phyloP scores from a whole-genome alignment of 2,329 filamentous ascomycete species.

The Arthrobotrys musiformis region DNA sequence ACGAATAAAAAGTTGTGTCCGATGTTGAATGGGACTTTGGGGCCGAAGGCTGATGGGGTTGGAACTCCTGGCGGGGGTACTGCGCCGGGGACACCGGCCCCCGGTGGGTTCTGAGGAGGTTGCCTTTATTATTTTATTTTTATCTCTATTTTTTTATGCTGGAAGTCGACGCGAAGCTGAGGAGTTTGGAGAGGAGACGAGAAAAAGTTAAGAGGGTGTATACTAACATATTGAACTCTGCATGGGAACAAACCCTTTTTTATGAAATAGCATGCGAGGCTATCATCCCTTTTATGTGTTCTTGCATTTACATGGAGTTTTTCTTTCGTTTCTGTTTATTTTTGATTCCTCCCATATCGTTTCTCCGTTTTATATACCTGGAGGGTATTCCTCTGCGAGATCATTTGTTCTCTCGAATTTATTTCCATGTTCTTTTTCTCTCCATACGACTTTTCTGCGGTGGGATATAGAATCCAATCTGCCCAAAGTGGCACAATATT shows the following conservation, averaged over 20 bases:
- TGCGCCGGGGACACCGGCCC: constrained; percentile 36
- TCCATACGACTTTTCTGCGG: no score
- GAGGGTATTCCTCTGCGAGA: background rate
- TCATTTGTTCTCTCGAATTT: background rate
- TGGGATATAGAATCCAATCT: no score
- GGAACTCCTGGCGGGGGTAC: constrained; percentile 1
- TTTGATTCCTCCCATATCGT: background rate
- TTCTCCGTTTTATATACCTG: background rate
- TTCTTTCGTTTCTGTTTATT: background rate
- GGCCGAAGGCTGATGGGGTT: constrained; percentile 8
- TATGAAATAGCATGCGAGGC: no score
- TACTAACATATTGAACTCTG: no score
- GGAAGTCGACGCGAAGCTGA: no score
- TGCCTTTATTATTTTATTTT: no score
- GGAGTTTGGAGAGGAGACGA: no score
- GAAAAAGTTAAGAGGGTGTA: no score
- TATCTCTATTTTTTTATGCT: no score
- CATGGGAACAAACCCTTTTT: no score
- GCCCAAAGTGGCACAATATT: no score
- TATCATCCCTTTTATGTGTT: background rate
- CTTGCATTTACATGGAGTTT: constrained; percentile 14
- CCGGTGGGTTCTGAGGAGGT: constrained; percentile 1
- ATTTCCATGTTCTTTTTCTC: background rate
- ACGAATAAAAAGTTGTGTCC: constrained; percentile 60
- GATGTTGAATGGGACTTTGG: constrained; percentile 56